Evolutionary conservation across 345 rosid species (phyloP).

Genomic region (Mercurialis annua): DNA sequence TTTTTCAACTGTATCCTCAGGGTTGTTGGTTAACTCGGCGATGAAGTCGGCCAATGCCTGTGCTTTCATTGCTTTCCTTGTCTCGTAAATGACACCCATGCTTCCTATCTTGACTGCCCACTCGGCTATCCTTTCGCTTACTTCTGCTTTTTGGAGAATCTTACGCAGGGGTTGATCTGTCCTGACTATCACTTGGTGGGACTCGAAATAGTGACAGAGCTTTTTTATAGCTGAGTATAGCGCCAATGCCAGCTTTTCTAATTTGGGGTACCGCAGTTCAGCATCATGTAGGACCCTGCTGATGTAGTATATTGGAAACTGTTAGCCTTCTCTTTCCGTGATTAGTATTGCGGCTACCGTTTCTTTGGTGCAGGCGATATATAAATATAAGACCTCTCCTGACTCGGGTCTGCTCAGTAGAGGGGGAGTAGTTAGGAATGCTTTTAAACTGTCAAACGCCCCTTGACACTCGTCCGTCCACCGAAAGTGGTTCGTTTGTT

Average conservation of each 20-base stretch:
- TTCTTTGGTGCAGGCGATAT: neutral
- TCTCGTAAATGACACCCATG: neutral
- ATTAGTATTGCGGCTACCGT: neutral
- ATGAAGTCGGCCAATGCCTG: neutral
- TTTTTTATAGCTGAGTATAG: neutral
- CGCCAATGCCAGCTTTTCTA: neutral
- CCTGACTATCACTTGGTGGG: neutral
- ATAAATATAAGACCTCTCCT: neutral
- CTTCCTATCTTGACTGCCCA: neutral
- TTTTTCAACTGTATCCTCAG: no score
- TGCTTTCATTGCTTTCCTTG: neutral
- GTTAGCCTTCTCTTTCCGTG: neutral
- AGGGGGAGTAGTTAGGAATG: neutral
- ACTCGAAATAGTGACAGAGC: neutral
- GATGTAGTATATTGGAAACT: neutral
- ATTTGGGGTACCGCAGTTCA: neutral
- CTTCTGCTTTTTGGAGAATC: neutral
- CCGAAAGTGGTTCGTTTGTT: no score
- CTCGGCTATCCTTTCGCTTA: no score
- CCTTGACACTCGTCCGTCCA: no score
- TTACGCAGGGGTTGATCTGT: neutral
- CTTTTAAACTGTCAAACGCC: neutral
- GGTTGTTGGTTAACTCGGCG: no score
- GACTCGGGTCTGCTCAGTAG: neutral
- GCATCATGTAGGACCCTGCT: neutral